Conservation (phyloP, 805 yeast genomes). For the Helenozyma baotianmanensis region DNA sequence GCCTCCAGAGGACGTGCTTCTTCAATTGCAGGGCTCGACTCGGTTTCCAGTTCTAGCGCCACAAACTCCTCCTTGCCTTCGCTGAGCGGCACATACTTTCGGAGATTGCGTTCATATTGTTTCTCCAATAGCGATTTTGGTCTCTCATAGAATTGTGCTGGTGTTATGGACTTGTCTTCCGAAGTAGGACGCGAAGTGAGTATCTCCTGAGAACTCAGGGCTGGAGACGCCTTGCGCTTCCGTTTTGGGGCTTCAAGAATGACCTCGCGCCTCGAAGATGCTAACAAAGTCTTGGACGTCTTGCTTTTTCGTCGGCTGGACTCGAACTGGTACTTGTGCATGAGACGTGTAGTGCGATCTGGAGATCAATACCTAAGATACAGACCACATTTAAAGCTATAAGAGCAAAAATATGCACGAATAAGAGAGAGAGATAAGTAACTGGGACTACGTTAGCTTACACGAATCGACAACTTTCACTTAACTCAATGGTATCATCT, state of each 20-base stretch:
- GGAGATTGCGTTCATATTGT: slow-evolving; percentile 13
- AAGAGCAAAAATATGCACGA: too few relatives aligned
- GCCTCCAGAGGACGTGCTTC: neutral
- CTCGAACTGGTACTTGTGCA: slow-evolving; percentile 10
- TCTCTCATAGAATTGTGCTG: slow-evolving; percentile 9
- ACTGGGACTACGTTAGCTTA: too few relatives aligned
- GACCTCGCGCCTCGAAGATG: slow-evolving; percentile 12
- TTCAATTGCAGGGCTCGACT: neutral
- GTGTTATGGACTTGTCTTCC: slow-evolving; percentile 1
- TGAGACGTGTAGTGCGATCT: too few relatives aligned
- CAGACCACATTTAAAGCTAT: too few relatives aligned
- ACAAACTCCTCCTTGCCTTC: slow-evolving; percentile 8
- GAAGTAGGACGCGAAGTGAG: slow-evolving; percentile 8
- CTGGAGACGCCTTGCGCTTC: slow-evolving; percentile 3
- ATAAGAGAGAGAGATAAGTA: too few relatives aligned
- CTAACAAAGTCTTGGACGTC: slow-evolving; percentile 4
- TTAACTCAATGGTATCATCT: too few relatives aligned
- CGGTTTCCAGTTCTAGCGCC: slow-evolving; percentile 10
- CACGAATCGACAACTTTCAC: too few relatives aligned
- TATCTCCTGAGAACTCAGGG: slow-evolving; percentile 12
- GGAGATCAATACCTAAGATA: too few relatives aligned
- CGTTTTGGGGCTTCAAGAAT: slow-evolving; percentile 9
- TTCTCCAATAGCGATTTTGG: slow-evolving; percentile 12
- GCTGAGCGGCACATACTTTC: slow-evolving; percentile 7
- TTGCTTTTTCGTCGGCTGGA: slow-evolving; percentile 3